A percentile compares a stretch with the other conserved stretches of the same genome.
These are phyloP conservation scores for Cercospora nicotianae DNA, from an alignment of 2,329 filamentous ascomycete genomes.

Conservation along the genomic window DNA sequence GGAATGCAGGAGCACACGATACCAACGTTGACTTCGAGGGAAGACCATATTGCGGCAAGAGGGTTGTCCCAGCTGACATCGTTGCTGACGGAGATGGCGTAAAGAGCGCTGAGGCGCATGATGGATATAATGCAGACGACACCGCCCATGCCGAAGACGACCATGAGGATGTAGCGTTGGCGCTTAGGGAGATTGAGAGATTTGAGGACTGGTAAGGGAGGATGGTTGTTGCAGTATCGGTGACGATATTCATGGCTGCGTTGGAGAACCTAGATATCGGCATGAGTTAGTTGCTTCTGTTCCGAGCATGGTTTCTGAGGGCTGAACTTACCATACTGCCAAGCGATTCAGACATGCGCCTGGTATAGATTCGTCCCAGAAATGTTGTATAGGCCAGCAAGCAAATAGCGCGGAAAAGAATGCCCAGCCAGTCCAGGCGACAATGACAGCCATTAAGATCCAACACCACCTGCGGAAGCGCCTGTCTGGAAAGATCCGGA, in stretches of 20 bases:
- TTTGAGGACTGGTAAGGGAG: constrained; percentile 38
- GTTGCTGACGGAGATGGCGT: constrained; percentile 27
- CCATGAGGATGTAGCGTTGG: constrained; percentile 37
- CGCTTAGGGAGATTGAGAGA: constrained; percentile 33
- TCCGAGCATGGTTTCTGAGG: background rate
- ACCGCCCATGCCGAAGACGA: constrained; percentile 38
- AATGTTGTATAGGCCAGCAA: constrained; percentile 35
- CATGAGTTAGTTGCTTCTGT: background rate
- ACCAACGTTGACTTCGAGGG: constrained; percentile 34
- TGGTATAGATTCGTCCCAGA: constrained; percentile 32
- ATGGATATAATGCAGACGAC: constrained; percentile 34
- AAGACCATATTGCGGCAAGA: constrained; percentile 31
- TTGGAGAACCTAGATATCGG: constrained; percentile 30
- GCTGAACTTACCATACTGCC: constrained; percentile 33
- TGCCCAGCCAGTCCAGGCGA: constrained; percentile 34
- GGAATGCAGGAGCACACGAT: constrained; percentile 35
- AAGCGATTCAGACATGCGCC: constrained; percentile 32
- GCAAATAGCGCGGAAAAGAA: constrained; percentile 36
- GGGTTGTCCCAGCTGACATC: constrained; percentile 35
- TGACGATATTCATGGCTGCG: constrained; percentile 38
- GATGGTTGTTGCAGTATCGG: constrained; percentile 37
- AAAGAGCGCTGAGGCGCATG: constrained; percentile 32
- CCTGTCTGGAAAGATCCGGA: constrained; percentile 37
- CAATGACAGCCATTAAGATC: constrained; percentile 32
- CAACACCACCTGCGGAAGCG: constrained; percentile 33